Evolutionary conservation across 768 basidiomycete genomes (phyloP), one percentile per base, ranked within the genome.

Genomic region (Mycena capillaripes): DNA sequence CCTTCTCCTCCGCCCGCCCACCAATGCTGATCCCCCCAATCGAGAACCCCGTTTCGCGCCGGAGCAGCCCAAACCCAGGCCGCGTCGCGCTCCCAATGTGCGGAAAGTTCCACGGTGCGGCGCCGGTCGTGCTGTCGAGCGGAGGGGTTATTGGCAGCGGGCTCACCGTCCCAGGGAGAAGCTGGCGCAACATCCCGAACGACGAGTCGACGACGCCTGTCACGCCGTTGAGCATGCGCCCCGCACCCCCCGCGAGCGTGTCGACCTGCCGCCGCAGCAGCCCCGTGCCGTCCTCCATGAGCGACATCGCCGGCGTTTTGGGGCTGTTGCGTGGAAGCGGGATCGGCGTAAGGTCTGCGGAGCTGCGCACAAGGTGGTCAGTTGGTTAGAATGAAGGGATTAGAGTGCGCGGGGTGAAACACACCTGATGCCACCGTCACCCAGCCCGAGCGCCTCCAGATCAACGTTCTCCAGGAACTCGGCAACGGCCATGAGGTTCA

Each of bases 381-480:
- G 38, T 38, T 16, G 16, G 38, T 38, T 38, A 38, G 38, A 16
- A 38, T 16, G 38, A 38, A n/a, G n/a, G n/a, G 38, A 38, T 38
- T 16, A 38, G 2, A 3, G 16, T 38, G 10, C 16, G 16, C n/a
- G 16, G 38, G 38, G 2, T 38, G 38, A 3, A 38, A 38, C 16
- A 1, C 10, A 38, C 38, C 38, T 38, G 76, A 91, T 85, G 65
- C 90, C 89, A 38, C 87, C 88, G 61, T 92, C 90, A 8, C 88
- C 89, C 8, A 95, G 81, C 6, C 88, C 88, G n/a, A 89, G 76
- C 25, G 84, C 86, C 75, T 88, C 92, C 66, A 98, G 85, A 82
- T 98, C 96, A 40, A 98, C 96, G 78, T 97, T 95, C 83, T 97
- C 96, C 61, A 98, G 85, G 80, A 98, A 99, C 79, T 98, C 97